Base-by-base conservation (phyloP, 73 alveolate species). In the Stentor roeselii region DNA sequence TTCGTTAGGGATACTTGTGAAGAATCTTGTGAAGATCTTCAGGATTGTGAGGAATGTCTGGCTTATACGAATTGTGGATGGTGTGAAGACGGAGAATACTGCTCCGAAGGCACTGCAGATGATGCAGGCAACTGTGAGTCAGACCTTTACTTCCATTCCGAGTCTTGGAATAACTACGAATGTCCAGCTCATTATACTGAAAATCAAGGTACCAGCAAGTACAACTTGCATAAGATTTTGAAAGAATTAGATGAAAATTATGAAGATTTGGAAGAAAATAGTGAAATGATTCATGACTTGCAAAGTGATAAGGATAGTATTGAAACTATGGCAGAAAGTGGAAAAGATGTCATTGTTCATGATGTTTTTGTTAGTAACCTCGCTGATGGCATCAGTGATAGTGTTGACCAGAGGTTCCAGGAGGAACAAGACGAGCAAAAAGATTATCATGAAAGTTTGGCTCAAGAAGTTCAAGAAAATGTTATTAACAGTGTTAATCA, bases 41-140 rank as follows among this genome's bases (percentile, higher is more conserved):
- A n/a, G 21, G 34, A 32, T 32, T 67, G 80, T 40, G 21, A 36
- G 21, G n/a, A 21, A 1, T 67, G 80, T 34, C 34, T 67, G 34
- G 37, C 50, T 14, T 14, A 32, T 21, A 27, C 80, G 11, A 40
- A 67, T 30, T 67, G 80, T 67, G 80, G 80, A n/a, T 67, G 80
- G 80, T 67, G 80, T 2, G 80, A 67, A 21, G 34, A 32, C 2
- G 80, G 80, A 67, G 41, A 67, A 40, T 67, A 67, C 34, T 67
- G 80, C 37, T 67, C 34, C 1, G 21, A 21, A 21, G 80, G 80
- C 15, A 67, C 1, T n/a, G 80, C 80, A 1, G 80, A 67, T 1
- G 37, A 67, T 67, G 21, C 80, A 21, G 80, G 80, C 21, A 32
- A n/a, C 34, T 67, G 80, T 67, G 80, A 67, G 41, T 21, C n/a